Conservation (phyloP, 257 asterid species). For the Linaria vulgaris region DNA sequence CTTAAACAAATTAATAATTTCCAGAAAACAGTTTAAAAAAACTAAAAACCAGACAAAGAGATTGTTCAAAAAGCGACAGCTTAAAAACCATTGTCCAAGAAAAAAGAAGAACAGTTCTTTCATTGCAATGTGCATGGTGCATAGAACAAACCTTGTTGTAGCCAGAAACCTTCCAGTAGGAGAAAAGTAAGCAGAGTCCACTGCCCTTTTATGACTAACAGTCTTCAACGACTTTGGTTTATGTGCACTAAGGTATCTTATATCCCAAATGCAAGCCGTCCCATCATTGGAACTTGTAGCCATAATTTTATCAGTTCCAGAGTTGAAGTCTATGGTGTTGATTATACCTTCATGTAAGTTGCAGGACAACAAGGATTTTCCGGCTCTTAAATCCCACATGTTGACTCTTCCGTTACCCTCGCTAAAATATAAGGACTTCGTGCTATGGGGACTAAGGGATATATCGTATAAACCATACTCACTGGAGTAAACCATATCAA, state of each 20-base stretch:
- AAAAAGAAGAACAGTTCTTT: not conserved
- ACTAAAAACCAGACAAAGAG: constrained; percentile 5
- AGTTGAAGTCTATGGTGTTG: constrained; percentile 72
- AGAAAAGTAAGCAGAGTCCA: constrained; percentile 89
- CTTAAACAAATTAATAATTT: not conserved
- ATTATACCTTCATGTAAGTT: constrained; percentile 64
- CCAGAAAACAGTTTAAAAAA: constrained; percentile 1
- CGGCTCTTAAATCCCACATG: constrained; percentile 68
- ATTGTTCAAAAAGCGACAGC: not conserved
- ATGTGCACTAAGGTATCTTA: constrained; percentile 50
- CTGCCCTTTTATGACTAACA: constrained; percentile 60
- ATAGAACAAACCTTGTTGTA: constrained; percentile 69
- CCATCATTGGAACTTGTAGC: constrained; percentile 84
- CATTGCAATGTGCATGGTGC: constrained; percentile 9
- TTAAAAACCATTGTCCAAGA: constrained; percentile 1
- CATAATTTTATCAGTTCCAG: constrained; percentile 52
- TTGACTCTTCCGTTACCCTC: constrained; percentile 63
- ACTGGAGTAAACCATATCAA: constrained; percentile 54
- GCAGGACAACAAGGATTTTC: constrained; percentile 50
- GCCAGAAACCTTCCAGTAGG: constrained; percentile 79
- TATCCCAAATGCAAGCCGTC: constrained; percentile 92
- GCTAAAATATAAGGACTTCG: constrained; percentile 53
- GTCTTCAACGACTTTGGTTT: constrained; percentile 44
- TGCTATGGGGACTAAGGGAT: constrained; percentile 46
- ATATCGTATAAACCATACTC: constrained; percentile 53